These are phyloP conservation scores for Monosporascus sp. DNA, from an alignment of 2,329 filamentous ascomycete genomes.

Conservation along the genomic window DNA sequence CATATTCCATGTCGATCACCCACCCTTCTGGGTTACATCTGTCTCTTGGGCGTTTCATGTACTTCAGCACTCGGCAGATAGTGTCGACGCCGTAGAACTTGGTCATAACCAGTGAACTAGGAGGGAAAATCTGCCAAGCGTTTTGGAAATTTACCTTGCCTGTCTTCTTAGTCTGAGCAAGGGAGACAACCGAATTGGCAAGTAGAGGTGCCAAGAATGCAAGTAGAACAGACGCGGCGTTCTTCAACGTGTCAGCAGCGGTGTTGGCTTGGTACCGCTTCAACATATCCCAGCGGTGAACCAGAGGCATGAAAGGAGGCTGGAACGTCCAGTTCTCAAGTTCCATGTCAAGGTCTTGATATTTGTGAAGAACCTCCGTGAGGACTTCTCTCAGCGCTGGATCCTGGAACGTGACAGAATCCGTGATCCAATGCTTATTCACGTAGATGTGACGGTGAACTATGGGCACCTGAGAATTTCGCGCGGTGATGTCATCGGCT, in stretches of 20 bases:
- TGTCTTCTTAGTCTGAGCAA: constrained; percentile 21
- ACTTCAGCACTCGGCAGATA: constrained; percentile 29
- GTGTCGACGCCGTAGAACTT: constrained; percentile 30
- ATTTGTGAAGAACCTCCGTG: constrained; percentile 23
- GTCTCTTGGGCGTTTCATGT: constrained; percentile 9
- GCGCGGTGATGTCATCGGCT: constrained; percentile 14
- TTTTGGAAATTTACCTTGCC: constrained; percentile 26
- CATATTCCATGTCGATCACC: constrained; percentile 26
- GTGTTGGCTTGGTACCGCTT: constrained; percentile 8
- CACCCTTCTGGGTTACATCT: constrained; percentile 13
- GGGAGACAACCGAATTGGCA: constrained; percentile 18
- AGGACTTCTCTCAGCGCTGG: constrained; percentile 25
- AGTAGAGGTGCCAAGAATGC: constrained; percentile 28
- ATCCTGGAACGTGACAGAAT: constrained; percentile 28
- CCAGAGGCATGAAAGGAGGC: constrained; percentile 28
- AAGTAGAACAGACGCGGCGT: constrained; percentile 17
- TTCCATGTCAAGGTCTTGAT: constrained; percentile 30
- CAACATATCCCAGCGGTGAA: constrained; percentile 30
- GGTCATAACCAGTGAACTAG: constrained; percentile 26
- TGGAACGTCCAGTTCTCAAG: constrained; percentile 28
- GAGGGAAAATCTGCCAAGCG: constrained; percentile 33
- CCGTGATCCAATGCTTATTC: constrained; percentile 27
- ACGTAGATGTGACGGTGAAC: constrained; percentile 25
- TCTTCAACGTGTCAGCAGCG: constrained; percentile 3
- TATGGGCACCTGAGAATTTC: constrained; percentile 22